These are phyloP conservation scores for Candida endomychidarum DNA, from an alignment of 805 yeast species.

Conservation along the genomic window DNA sequence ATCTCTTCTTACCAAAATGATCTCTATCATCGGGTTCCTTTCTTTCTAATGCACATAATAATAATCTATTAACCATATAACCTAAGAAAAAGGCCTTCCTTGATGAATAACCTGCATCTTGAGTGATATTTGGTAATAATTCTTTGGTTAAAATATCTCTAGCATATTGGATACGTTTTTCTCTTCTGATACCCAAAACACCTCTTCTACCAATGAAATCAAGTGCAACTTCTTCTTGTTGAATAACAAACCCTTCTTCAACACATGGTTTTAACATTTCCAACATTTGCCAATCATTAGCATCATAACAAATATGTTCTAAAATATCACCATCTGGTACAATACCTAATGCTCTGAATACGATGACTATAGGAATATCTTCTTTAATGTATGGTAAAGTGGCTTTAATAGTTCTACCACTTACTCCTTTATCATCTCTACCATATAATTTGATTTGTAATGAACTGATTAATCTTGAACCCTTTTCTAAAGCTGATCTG, in stretches of 20 bases:
- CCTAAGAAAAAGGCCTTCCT: slow-evolving; percentile 97
- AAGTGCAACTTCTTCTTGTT: slow-evolving; percentile 95
- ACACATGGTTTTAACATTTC: slow-evolving; percentile 99
- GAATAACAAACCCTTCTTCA: slow-evolving; percentile 97
- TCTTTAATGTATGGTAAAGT: slow-evolving; percentile 95
- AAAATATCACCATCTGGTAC: slow-evolving; percentile 99
- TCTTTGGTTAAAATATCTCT: slow-evolving; percentile 95
- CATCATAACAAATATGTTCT: slow-evolving; percentile 97
- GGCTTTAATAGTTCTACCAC: slow-evolving; percentile 86
- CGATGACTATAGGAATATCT: slow-evolving; percentile 95
- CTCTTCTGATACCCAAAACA: slow-evolving; percentile 93
- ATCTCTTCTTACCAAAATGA: slow-evolving; percentile 97
- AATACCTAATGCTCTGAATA: slow-evolving; percentile 95
- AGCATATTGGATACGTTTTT: slow-evolving; percentile 97
- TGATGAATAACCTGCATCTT: slow-evolving; percentile 94
- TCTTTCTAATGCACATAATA: slow-evolving; percentile 94
- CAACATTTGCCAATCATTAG: slow-evolving; percentile 98
- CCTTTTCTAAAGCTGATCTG: slow-evolving; percentile 94
- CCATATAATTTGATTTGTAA: slow-evolving; percentile 92
- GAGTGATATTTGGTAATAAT: slow-evolving; percentile 94
- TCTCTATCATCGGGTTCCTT: slow-evolving; percentile 99
- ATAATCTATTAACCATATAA: slow-evolving; percentile 93
- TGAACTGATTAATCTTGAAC: slow-evolving; percentile 89
- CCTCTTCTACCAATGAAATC: slow-evolving; percentile 99
- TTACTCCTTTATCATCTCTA: slow-evolving; percentile 67